Evolutionary conservation across 148 eudicot genomes (phyloP).

Genomic region (Chenopodium formosanum): DNA sequence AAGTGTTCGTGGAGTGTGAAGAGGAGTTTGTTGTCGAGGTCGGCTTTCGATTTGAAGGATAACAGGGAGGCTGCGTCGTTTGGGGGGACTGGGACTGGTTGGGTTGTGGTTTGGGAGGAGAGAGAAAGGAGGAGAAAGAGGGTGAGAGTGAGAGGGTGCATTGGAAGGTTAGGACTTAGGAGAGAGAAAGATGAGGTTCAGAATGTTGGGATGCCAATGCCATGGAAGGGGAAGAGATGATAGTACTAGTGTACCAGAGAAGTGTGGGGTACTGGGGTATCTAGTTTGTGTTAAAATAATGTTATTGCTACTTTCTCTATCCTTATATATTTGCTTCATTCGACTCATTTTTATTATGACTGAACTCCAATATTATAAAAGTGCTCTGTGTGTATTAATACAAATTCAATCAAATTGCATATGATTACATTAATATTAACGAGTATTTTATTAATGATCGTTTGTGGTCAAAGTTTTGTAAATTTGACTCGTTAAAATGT

Average conservation of each 20-base stretch:
- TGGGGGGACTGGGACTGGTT: constrained; percentile 20
- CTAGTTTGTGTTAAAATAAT: too few relatives aligned
- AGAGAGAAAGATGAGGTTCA: background rate
- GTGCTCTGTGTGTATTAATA: too few relatives aligned
- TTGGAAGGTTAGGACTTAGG: background rate
- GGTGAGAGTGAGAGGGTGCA: constrained; percentile 17
- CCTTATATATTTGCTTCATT: too few relatives aligned
- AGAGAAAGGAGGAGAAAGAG: background rate
- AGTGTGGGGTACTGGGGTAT: background rate
- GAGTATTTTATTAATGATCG: too few relatives aligned
- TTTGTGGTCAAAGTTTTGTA: too few relatives aligned
- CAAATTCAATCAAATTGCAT: too few relatives aligned
- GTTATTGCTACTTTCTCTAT: too few relatives aligned
- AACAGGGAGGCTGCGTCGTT: constrained; percentile 48
- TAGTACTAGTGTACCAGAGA: background rate
- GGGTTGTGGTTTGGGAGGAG: background rate
- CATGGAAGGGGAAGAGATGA: background rate
- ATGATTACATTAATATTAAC: too few relatives aligned
- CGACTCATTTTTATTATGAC: too few relatives aligned
- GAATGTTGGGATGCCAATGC: background rate
- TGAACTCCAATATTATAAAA: too few relatives aligned
- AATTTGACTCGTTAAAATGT: too few relatives aligned
- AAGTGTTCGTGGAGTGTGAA: constrained; percentile 43
- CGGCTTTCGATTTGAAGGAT: constrained; percentile 47
- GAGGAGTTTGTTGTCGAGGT: constrained; percentile 45